Base-by-base conservation (phyloP, 2,329 filamentous ascomycete species). In the Diplodia mutila region DNA sequence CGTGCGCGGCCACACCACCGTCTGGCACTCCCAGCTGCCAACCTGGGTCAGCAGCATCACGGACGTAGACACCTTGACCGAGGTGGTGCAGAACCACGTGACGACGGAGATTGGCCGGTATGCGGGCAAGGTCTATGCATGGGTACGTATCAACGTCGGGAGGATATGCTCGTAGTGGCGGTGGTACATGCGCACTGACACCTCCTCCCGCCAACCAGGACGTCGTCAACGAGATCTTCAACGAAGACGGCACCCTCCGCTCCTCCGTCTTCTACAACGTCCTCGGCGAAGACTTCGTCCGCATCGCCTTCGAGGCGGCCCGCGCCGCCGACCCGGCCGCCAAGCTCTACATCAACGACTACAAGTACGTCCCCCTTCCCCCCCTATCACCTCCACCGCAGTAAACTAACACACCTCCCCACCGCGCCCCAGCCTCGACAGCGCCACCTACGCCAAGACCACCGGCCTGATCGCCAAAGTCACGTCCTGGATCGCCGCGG, bases 331-430 rank as follows among this genome's bases (percentile, higher is more conserved):
- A 92, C 75, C 89, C 90, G 1, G 73, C 78, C 66, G 89, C 88
- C 2, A 90, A 89, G 79, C 83, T 93, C 51, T 93, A 91, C 82
- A 91, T 92, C 80, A 93, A 93, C 78, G 90, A 93, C 74, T 84
- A 83, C 75, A 84, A 83, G 76, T 79, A 69, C 72, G 75, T 53
- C 39, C 4, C 5, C 16, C 34, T 1, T 34, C 23, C 21, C 46
- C 1, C 0, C 27, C 18, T 1, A 52, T 37, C 46, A 34, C 11
- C 49, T 52, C 34, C 12, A n/a, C n/a, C n/a, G n/a, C n/a, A n/a
- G n/a, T n/a, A n/a, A 2, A 52, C 34, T 14, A 18, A 27, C 61
- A 6, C 85, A 34, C 32, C 11, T 2, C 21, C 16, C 25, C 3
- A 6, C 27, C 29, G 8, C 29, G 1, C 29, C 29, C 1, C 29